Conservation (phyloP, 225 moss, liverwort and hornwort genomes). For the Sphagnum tenellum region DNA sequence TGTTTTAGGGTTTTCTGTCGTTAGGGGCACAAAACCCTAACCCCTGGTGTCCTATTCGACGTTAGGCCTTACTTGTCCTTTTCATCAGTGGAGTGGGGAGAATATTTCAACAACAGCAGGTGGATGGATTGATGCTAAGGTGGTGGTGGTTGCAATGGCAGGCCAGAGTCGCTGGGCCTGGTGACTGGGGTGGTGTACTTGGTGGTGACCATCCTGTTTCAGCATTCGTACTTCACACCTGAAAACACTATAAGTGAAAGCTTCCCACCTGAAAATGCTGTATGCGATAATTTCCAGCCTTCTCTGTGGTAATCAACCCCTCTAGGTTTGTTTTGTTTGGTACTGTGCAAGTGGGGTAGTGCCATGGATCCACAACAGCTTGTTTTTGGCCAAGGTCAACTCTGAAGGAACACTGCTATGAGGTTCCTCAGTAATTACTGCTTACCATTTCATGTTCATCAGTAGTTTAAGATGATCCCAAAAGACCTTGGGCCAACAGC, state of each 20-base stretch:
- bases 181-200: slow-evolving; percentile 79
- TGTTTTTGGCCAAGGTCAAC: too few species aligned
- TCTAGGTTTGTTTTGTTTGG: slow-evolving; percentile 19
- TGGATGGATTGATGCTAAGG: neutral
- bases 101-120: too few species aligned
- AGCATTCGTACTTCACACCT: slow-evolving; percentile 81
- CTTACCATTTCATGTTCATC: too few species aligned
- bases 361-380: slow-evolving; percentile 11
- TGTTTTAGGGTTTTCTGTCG: too few species aligned
- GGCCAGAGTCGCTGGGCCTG: slow-evolving; percentile 87
- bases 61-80: slow-evolving; percentile 6
- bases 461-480: too few species aligned
- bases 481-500: too few species aligned
- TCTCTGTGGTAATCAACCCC: slow-evolving; percentile 43
- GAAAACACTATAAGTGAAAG: slow-evolving; percentile 60
- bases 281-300: slow-evolving; percentile 80
- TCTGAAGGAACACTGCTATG: too few species aligned
- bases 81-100: neutral
- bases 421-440: too few species aligned
- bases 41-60: too few species aligned
- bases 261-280: slow-evolving; percentile 83
- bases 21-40: too few species aligned
- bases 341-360: slow-evolving; percentile 2
- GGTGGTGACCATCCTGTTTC: slow-evolving; percentile 79
- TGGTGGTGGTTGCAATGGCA: slow-evolving; percentile 16